A percentile compares a stretch with the other conserved stretches of the same genome.
These are phyloP conservation scores for Eucommia ulmoides DNA, from an alignment of 257 asterid species.

Conservation along the genomic window DNA sequence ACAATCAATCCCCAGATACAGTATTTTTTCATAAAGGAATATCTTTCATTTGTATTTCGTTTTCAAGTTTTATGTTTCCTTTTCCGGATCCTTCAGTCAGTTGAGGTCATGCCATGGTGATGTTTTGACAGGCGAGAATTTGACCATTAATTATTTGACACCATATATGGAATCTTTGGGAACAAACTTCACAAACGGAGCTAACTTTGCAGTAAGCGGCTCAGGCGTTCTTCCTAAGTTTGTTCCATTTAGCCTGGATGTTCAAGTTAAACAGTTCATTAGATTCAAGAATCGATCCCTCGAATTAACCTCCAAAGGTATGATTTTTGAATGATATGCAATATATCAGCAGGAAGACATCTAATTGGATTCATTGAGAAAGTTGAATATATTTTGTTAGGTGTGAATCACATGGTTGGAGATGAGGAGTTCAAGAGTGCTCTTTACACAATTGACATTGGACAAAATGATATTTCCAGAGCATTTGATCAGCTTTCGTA, in stretches of 20 bases:
- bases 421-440: constrained; percentile 25
- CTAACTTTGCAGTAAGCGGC: constrained; percentile 31
- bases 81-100: not conserved
- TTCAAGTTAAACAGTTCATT: constrained; percentile 27
- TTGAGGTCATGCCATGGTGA: not conserved
- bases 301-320: constrained; percentile 21
- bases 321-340: too few relatives aligned
- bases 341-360: too few relatives aligned
- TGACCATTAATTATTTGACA: constrained; percentile 15
- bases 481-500: constrained; percentile 19
- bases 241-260: constrained; percentile 16
- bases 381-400: constrained; percentile 7
- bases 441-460: constrained; percentile 35
- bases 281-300: constrained; percentile 13
- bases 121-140: constrained; percentile 20
- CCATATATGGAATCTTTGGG: constrained; percentile 34
- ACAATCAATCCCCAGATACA: too few relatives aligned
- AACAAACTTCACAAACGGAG: constrained; percentile 28
- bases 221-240: constrained; percentile 18
- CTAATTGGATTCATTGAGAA: too few relatives aligned
- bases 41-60: not conserved
- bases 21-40: not conserved
- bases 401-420: constrained; percentile 8
- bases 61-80: not conserved
- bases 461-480: constrained; percentile 32